Evolutionary conservation across 805 yeast species (phyloP).

Genomic region (Clavispora vitiphila): DNA sequence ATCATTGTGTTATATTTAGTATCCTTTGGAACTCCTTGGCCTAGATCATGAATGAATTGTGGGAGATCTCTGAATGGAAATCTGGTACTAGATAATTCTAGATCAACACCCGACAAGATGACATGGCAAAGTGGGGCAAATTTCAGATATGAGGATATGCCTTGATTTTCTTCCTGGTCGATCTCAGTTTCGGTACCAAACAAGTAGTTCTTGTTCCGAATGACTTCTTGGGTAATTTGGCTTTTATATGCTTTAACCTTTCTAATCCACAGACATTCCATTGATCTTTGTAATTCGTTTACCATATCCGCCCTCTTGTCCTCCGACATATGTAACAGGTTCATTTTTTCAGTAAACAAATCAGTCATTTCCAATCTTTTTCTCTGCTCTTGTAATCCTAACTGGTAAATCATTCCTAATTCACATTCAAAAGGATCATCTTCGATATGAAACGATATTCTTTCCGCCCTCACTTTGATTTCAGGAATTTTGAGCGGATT

Average conservation of each 20-base stretch:
- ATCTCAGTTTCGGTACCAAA: conserved; percentile 30
- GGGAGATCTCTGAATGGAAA: conserved; percentile 40
- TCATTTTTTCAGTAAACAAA: conserved; percentile 18
- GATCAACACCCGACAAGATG: conserved; percentile 22
- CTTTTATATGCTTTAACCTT: conserved; percentile 47
- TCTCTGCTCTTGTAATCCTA: conserved; percentile 36
- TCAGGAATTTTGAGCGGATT: conserved; percentile 24
- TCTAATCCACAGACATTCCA: conserved; percentile 52
- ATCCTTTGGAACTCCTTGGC: conserved; percentile 78
- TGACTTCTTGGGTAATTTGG: conserved; percentile 8
- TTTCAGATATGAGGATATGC: conserved; percentile 26
- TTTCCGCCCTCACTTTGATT: conserved; percentile 22
- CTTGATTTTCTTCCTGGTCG: conserved; percentile 16
- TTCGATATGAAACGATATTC: conserved; percentile 32
- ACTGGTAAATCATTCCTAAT: conserved; percentile 36
- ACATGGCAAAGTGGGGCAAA: conserved; percentile 34
- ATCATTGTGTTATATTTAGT: conserved; percentile 62
- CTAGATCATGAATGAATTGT: conserved; percentile 62
- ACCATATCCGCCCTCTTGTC: conserved; percentile 1
- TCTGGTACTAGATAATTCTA: conserved; percentile 21
- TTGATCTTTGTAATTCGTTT: conserved; percentile 6
- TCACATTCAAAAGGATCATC: conserved; percentile 43
- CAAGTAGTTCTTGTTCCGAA: conserved; percentile 20
- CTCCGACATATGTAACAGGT: not conserved
- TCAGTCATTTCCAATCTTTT: conserved; percentile 29